Evolutionary conservation across 495 filamentous ascomycete genomes (phyloP), one percentile per base, ranked within the genome.

Genomic region (Hypoxylon lienhwacheense): DNA sequence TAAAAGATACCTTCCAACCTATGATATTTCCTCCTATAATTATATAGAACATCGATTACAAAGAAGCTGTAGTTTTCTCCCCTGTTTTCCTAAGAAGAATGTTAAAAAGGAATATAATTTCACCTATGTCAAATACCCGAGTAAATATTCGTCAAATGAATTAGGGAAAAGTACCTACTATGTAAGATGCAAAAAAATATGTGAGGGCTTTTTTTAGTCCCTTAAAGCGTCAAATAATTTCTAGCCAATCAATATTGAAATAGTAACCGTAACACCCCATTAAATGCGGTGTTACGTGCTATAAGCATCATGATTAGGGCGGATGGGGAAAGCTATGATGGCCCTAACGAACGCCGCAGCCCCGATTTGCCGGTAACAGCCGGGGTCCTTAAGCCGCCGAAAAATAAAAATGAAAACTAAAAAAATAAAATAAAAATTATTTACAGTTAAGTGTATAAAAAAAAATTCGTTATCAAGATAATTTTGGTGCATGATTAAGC

Each of bases 361-460:
- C 59, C 61, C 64, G 61, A 51, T 34, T 62, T 61, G 20, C 64
- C 65, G 61, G 61, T 58, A 67, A 67, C 61, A 59, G 65, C 62
- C 65, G 65, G 59, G 46, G 48, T 47, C 51, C 54, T 49, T 41
- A 21, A 45, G 51, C 49, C 43, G 59, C 39, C 31, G 29, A 43
- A 48, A 15, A 37, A 53, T 45, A 62, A 61, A 58, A 63, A n/a
- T n/a, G n/a, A n/a, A 63, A 58, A 15, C 32, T 31, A 16, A 35
- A 35, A 16, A 19, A 15, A 21, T 24, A 60, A 54, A 50, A 47
- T 28, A 40, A 37, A 53, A 41, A 44, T 46, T 43, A 35, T 20
- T 52, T 35, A 39, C 31, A n/a, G n/a, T n/a, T n/a, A n/a, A n/a
- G n/a, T n/a, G n/a, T n/a, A n/a, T n/a, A n/a, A n/a, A n/a, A n/a